These are phyloP conservation scores for Vanderwaltozyma verrucispora DNA, from an alignment of 805 yeast genomes.

Conservation along the genomic window DNA sequence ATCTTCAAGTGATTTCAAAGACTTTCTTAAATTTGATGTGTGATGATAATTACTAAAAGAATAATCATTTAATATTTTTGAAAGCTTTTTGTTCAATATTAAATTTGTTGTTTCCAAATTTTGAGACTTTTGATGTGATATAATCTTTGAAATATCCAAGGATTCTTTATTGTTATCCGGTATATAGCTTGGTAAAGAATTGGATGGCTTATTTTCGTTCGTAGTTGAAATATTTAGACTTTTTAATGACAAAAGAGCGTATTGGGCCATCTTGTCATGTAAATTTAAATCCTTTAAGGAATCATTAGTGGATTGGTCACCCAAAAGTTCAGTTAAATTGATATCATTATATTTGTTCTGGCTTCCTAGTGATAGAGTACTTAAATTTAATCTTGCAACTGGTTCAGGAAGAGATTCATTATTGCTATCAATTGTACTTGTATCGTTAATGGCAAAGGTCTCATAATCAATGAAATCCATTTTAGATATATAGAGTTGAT, in stretches of 20 bases:
- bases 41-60: conserved; percentile 19
- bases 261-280: conserved; percentile 3
- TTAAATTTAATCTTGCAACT: conserved; percentile 16
- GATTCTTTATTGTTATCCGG: conserved; percentile 1
- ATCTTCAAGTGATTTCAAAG: conserved; percentile 26
- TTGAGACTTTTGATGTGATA: conserved; percentile 1
- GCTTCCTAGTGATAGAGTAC: not conserved
- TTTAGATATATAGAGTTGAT: too few species aligned
- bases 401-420: conserved; percentile 20
- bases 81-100: conserved; percentile 27
- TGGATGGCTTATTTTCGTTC: not conserved
- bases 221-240: not conserved
- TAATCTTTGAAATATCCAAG: conserved; percentile 2
- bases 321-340: not conserved
- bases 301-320: not conserved
- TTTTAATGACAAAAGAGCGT: conserved; percentile 2
- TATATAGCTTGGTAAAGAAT: conserved; percentile 1
- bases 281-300: not conserved
- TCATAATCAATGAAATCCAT: conserved; percentile 42
- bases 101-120: conserved; percentile 14
- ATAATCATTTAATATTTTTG: conserved; percentile 27
- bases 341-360: not conserved
- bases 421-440: conserved; percentile 6
- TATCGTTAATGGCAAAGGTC: conserved; percentile 30
- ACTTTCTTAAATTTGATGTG: conserved; percentile 28